Evolutionary conservation across 1,139 yeast species (phyloP).

Genomic region (Hyphopichia fennica): DNA sequence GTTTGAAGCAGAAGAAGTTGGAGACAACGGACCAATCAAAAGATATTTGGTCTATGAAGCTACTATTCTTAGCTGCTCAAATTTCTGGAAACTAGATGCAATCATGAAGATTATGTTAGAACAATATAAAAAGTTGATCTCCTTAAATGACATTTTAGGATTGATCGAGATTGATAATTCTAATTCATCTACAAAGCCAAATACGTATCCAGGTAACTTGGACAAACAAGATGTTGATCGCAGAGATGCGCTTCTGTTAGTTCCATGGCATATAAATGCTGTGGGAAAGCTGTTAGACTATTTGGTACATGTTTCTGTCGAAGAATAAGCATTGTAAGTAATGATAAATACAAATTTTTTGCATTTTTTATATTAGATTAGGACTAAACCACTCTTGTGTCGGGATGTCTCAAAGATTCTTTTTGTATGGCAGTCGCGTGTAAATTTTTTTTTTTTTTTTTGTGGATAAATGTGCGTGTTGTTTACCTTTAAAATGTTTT

Average conservation of each 20-base stretch:
- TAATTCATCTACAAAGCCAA: slow-evolving; percentile 2
- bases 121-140: slow-evolving; percentile 69
- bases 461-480: slow-evolving; percentile 1
- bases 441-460: not conserved
- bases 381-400: too few relatives aligned
- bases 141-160: slow-evolving; percentile 46
- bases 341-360: not conserved
- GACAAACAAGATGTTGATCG: slow-evolving; percentile 16
- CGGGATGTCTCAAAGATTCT: not conserved
- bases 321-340: slow-evolving; percentile 20
- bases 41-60: slow-evolving; percentile 51
- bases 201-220: slow-evolving; percentile 6
- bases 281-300: slow-evolving; percentile 65
- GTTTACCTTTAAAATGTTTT: too few relatives aligned
- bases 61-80: slow-evolving; percentile 68
- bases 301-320: slow-evolving; percentile 43
- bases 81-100: slow-evolving; percentile 54
- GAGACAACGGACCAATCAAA: slow-evolving; percentile 7
- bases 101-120: slow-evolving; percentile 59
- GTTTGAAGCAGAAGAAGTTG: slow-evolving; percentile 2
- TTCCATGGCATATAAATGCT: slow-evolving; percentile 87
- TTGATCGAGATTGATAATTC: slow-evolving; percentile 25
- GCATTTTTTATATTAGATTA: not conserved
- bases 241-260: slow-evolving; percentile 21
- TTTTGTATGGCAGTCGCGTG: not conserved